Percentiles rank a stretch among this genome's conserved stretches.
phyloP scores from a whole-genome alignment of 2,329 filamentous ascomycete species.

The Fusarium sarcochroum region DNA sequence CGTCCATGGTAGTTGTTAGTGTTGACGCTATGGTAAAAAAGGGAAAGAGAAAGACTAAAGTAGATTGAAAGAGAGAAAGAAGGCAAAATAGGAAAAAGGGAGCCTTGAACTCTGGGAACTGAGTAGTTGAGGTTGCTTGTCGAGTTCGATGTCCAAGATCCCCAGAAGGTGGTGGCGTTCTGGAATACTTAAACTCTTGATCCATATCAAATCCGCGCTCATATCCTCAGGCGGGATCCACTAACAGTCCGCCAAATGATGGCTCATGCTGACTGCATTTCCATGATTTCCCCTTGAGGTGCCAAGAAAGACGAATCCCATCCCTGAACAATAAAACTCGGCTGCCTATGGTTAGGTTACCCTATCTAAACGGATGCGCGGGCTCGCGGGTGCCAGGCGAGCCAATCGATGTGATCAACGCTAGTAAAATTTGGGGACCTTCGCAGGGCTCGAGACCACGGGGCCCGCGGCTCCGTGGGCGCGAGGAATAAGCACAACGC shows the following conservation, averaged over 20 bases:
- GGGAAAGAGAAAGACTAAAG: not conserved
- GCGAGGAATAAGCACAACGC: constrained; percentile 23
- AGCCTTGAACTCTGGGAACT: not conserved
- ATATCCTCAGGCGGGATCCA: not conserved
- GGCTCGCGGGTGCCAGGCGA: constrained; percentile 6
- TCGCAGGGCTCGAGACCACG: constrained; percentile 4
- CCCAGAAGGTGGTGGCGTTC: not conserved
- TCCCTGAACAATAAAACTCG: not conserved
- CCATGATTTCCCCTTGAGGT: not conserved
- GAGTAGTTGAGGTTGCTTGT: not conserved
- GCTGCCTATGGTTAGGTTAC: not conserved
- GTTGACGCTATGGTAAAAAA: not conserved
- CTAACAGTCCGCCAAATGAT: not conserved
- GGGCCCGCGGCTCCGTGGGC: constrained; percentile 34
- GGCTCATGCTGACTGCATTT: constrained; percentile 17
- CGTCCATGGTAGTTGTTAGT: constrained; percentile 6
- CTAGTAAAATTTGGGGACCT: not conserved
- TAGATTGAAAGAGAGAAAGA: not conserved
- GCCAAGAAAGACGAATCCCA: not conserved
- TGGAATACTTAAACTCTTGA: constrained; percentile 4
- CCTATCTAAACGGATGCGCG: not conserved
- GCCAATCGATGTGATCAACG: constrained; percentile 16
- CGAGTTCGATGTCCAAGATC: not conserved
- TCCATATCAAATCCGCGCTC: not conserved
- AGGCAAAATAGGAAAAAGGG: not conserved